Base-by-base conservation (phyloP, 257 asterid species). In the Verbena officinalis region DNA sequence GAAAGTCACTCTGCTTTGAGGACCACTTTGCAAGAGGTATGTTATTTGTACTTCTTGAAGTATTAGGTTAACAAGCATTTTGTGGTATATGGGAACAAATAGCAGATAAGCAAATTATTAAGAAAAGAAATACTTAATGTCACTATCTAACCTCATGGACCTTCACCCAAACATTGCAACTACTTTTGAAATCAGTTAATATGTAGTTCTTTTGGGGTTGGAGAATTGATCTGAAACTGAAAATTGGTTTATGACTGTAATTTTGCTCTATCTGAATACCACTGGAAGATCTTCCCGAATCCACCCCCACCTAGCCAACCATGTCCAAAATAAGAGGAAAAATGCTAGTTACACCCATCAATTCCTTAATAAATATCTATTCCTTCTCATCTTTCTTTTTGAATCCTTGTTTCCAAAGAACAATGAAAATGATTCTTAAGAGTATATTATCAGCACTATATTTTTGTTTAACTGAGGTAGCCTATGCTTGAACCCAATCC, bases 1-100 rank as follows among this genome's bases (percentile, higher is more conserved):
- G 95, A 86, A 73, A 88, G 98, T 64, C 99, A 94, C 69, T 80
- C 88, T 42, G 93, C 87, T 33, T 67, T 94, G 91, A 90, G 88
- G 95, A 65, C 78, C 59, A 73, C 80, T 62, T 75, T 90, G 83
- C 86, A 77, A 72, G 96, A 83, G 90, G 98, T 89, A 78, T 71
- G 78, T 56, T 51, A 20, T 46, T 21, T n/a, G 27, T 69, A 36
- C 62, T 11, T 49, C 53, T 27, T 60, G 73, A 57, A 53, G 48
- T 45, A 55, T 59, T 65, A 62, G 57, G 39, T 60, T 49, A 50
- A 22, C 61, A 55, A 50, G 65, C 45, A 66, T 36, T 54, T 22
- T 17, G 15, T 36, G 24, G 61, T 23, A 20, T 48, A 39, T 64
- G 24, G 43, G 16, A 50, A 16, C 62, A 50, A 52, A 16, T 23